phyloP scores from a whole-genome alignment of 148 eudicot genomes.

The Chenopodium album region DNA sequence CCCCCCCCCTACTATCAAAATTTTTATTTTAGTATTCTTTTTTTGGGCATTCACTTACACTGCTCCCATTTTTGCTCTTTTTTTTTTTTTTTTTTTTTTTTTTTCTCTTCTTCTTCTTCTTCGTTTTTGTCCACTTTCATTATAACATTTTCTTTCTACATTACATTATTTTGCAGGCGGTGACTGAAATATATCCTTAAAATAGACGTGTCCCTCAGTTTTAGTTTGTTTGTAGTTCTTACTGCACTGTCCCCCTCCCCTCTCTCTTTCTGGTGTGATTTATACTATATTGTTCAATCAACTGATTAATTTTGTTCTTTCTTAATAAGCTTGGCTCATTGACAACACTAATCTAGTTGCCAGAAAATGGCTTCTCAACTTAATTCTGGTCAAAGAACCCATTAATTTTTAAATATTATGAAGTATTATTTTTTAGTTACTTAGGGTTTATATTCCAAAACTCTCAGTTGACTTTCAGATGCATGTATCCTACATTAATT shows the following conservation, averaged over 20 bases:
- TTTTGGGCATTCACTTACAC: too few relatives aligned
- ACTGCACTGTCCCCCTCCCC: background rate
- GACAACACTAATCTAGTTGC: background rate
- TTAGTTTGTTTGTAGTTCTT: background rate
- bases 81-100: too few relatives aligned
- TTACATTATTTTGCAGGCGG: too few relatives aligned
- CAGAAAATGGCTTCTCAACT: background rate
- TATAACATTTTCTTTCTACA: too few relatives aligned
- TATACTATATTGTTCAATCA: background rate
- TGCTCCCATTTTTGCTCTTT: too few relatives aligned
- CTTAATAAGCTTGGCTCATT: background rate
- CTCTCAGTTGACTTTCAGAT: background rate
- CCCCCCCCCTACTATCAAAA: too few relatives aligned
- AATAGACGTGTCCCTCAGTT: background rate
- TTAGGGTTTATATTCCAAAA: background rate
- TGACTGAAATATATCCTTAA: background rate
- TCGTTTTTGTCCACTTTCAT: too few relatives aligned
- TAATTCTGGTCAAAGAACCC: background rate
- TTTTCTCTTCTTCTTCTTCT: too few relatives aligned
- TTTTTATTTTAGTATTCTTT: too few relatives aligned
- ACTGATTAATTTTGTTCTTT: background rate
- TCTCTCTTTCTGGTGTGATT: background rate
- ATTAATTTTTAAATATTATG: too few relatives aligned
- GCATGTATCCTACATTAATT: background rate
- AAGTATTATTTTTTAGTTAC: too few relatives aligned